These are phyloP conservation scores for Coniochaeta sp. DNA, from an alignment of 2,329 filamentous ascomycete genomes.

Conservation along the genomic window DNA sequence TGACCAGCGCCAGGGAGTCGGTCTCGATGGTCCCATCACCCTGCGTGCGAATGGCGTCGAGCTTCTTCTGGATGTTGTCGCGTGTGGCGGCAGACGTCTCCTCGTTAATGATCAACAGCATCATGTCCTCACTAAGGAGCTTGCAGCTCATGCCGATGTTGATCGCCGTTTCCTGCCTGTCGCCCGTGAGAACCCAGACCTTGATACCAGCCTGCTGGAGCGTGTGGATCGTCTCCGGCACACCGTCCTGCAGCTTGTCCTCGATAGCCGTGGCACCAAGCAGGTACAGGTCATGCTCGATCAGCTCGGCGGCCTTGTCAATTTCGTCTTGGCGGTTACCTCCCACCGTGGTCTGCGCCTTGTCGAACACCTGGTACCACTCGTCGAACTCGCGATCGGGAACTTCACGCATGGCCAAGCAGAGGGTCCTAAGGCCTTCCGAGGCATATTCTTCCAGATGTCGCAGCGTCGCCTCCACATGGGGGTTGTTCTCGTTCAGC, in stretches of 20 bases:
- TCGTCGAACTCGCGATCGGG: slow-evolving; percentile 82
- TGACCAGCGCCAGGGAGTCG: slow-evolving; percentile 84
- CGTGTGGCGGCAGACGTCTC: slow-evolving; percentile 71
- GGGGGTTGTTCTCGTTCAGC: slow-evolving; percentile 73
- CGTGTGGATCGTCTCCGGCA: slow-evolving; percentile 96
- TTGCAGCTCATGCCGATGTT: slow-evolving; percentile 99
- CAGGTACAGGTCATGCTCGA: slow-evolving; percentile 85
- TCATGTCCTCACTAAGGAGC: slow-evolving; percentile 97
- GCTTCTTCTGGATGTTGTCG: slow-evolving; percentile 87
- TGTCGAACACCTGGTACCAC: slow-evolving; percentile 82
- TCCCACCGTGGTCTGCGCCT: slow-evolving; percentile 80
- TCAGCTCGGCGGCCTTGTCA: slow-evolving; percentile 93
- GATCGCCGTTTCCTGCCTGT: slow-evolving; percentile 97
- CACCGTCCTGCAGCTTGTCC: slow-evolving; percentile 92
- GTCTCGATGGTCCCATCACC: slow-evolving; percentile 68
- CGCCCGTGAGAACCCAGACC: slow-evolving; percentile 95
- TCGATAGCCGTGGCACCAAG: slow-evolving; percentile 96
- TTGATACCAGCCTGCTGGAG: slow-evolving; percentile 96
- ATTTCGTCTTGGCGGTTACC: slow-evolving; percentile 91
- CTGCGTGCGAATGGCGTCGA: slow-evolving; percentile 83
- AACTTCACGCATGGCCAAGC: slow-evolving; percentile 88
- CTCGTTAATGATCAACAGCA: slow-evolving; percentile 91
- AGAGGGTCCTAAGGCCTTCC: slow-evolving; percentile 89
- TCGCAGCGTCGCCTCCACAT: slow-evolving; percentile 81
- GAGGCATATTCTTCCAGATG: slow-evolving; percentile 99